Evolutionary conservation across 345 rosid genomes (phyloP).

Genomic region (Populus davidiana): DNA sequence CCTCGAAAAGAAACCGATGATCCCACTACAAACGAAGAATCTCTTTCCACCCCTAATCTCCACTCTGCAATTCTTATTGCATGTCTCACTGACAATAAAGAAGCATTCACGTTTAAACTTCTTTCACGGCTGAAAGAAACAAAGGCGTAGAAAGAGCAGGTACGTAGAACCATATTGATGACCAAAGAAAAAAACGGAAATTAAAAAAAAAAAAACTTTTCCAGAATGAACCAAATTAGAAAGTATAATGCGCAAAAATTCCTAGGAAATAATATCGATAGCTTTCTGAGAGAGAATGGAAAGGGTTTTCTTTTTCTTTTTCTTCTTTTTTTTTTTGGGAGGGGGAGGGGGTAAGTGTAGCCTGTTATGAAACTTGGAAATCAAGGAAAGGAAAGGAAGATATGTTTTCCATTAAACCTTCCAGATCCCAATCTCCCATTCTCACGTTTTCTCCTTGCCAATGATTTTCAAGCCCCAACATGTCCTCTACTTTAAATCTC

Average conservation of each 20-base stretch:
- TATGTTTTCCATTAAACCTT: conserved; percentile 66
- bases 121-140: neutral
- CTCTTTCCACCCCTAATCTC: conserved; percentile 5
- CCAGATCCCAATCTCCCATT: conserved; percentile 90
- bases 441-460: conserved; percentile 68
- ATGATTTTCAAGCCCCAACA: conserved; percentile 52
- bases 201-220: neutral
- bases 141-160: neutral
- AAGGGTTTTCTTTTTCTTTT: neutral
- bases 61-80: conserved; percentile 14
- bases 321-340: neutral
- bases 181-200: neutral
- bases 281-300: neutral
- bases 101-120: neutral
- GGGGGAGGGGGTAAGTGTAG: neutral
- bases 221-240: neutral
- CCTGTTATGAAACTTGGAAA: conserved; percentile 57
- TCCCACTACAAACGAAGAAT: conserved; percentile 1
- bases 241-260: conserved; percentile 19
- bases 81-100: neutral
- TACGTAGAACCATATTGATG: neutral
- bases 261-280: conserved; percentile 14
- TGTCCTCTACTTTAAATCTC: conserved; percentile 48
- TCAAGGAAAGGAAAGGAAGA: conserved; percentile 79
- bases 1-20: neutral